A percentile compares a stretch with the other conserved stretches of the same genome.
These are phyloP conservation scores for Lophiostoma macrostomum DNA, from an alignment of 495 filamentous ascomycete genomes.

Conservation along the genomic window DNA sequence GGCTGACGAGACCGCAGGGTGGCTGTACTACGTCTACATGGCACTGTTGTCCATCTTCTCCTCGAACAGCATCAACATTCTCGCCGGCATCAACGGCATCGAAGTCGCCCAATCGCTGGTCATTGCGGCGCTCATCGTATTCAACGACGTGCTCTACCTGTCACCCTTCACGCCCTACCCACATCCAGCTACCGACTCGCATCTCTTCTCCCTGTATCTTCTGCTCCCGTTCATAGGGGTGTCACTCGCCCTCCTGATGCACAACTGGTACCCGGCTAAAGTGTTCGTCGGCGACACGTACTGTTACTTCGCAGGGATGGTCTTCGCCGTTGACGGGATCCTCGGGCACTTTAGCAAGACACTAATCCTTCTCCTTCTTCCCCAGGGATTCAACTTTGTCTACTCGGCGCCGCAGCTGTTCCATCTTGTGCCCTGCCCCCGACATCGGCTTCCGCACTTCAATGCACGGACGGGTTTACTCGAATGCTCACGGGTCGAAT, in stretches of 20 bases:
- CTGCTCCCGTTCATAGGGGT: conserved; percentile 92
- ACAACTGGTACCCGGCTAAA: conserved; percentile 95
- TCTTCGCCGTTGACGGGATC: conserved; percentile 95
- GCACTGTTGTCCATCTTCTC: conserved; percentile 90
- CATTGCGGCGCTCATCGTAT: conserved; percentile 75
- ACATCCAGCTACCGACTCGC: conserved; percentile 92
- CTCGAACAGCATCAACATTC: conserved; percentile 97
- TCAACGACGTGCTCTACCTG: conserved; percentile 81
- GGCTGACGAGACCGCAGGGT: conserved; percentile 44
- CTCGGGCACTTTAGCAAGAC: conserved; percentile 98
- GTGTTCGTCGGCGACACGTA: conserved; percentile 99
- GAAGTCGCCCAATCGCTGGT: conserved; percentile 93
- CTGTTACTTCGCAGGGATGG: conserved; percentile 99
- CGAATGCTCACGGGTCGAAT: conserved; percentile 79
- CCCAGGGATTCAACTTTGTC: conserved; percentile 93
- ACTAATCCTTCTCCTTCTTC: conserved; percentile 81
- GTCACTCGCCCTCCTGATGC: conserved; percentile 75
- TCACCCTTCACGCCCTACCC: conserved; percentile 64
- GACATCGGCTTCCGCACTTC: conserved; percentile 86
- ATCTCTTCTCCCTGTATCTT: conserved; percentile 92
- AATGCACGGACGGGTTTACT: conserved; percentile 77
- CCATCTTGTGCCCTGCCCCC: conserved; percentile 81
- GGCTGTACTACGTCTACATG: conserved; percentile 96
- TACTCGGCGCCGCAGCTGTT: conserved; percentile 93
- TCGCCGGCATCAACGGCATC: conserved; percentile 95